Base-by-base conservation (phyloP, 164 flowering plant genomes). In the Cinnamomum chago region DNA sequence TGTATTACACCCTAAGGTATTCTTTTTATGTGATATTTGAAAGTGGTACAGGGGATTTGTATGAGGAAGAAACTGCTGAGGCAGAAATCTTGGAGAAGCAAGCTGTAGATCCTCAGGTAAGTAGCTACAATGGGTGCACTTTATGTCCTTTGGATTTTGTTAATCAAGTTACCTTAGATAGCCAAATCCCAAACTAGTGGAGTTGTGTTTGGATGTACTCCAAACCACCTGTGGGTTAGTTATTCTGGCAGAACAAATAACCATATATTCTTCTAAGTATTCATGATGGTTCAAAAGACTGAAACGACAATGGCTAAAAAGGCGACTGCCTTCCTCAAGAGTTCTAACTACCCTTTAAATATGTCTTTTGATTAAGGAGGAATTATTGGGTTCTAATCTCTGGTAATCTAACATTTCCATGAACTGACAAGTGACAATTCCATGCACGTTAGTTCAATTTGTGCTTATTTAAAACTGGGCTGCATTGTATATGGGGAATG, bases 61-160 rank as follows among this genome's bases (percentile, higher is more conserved):
- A 22, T n/a, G 75, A 81, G 17, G 65, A 60, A n/a, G 84, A 86
- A 73, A 72, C 58, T 78, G 52, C 70, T 47, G 86, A 81, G 76
- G 86, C 86, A 78, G 85, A 76, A 40, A 52, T 65, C 22, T 60
- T 78, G 67, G 85, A 83, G 68, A 86, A 87, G 82, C 82, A 55
- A 15, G 60, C 67, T 70, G 27, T 9, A 58, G 85, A 80, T 75
- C 80, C 83, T 70, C 79, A 69, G 58, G 95, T 87, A 75, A 87
- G 90, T 75, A 76, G 68, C 70, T 72, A 67, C 66, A 22, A 10
- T 67, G 40, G 65, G 18, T 62, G 2, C 33, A 50, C 40, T 28
- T 25, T 52, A 15, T 60, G 47, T 6, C 23, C 69, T 60, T 9
- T 55, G 55, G 76, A 13, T 3, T 22, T 47, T 58, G 30, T 60